These are phyloP conservation scores for Lasiosphaeria hispida DNA, from an alignment of 495 filamentous ascomycete genomes.

Conservation along the genomic window DNA sequence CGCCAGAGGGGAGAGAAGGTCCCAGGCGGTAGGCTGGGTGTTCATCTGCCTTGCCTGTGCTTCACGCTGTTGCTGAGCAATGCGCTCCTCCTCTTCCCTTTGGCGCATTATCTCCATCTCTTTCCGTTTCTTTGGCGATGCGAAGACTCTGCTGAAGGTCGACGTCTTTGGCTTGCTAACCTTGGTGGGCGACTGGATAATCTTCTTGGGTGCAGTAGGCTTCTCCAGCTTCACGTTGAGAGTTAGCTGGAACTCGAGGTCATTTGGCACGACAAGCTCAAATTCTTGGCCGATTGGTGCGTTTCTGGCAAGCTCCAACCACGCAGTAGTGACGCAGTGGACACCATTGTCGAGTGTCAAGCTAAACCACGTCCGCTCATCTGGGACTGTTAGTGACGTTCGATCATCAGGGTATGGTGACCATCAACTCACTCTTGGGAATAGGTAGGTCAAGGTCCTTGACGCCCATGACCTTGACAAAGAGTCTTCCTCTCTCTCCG, in stretches of 20 bases:
- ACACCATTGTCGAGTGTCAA: conserved; percentile 95
- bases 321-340: conserved; percentile 94
- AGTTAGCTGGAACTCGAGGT: conserved; percentile 95
- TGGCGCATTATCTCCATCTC: conserved; percentile 81
- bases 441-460: conserved; percentile 92
- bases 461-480: conserved; percentile 95
- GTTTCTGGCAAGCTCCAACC: conserved; percentile 87
- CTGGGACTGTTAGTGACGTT: conserved; percentile 47
- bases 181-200: conserved; percentile 56
- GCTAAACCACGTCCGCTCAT: conserved; percentile 87
- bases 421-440: conserved; percentile 68
- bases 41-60: conserved; percentile 57
- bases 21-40: conserved; percentile 69
- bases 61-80: conserved; percentile 64
- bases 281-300: conserved; percentile 98
- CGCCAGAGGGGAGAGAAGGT: conserved; percentile 79
- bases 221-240: conserved; percentile 91
- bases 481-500: conserved; percentile 86
- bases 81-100: conserved; percentile 68
- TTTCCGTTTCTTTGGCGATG: conserved; percentile 90
- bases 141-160: conserved; percentile 87
- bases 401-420: not conserved
- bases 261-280: conserved; percentile 92
- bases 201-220: conserved; percentile 54
- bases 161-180: conserved; percentile 66